Base-by-base conservation (phyloP, 2,329 filamentous ascomycete genomes). In the Microsporum audouinii region DNA sequence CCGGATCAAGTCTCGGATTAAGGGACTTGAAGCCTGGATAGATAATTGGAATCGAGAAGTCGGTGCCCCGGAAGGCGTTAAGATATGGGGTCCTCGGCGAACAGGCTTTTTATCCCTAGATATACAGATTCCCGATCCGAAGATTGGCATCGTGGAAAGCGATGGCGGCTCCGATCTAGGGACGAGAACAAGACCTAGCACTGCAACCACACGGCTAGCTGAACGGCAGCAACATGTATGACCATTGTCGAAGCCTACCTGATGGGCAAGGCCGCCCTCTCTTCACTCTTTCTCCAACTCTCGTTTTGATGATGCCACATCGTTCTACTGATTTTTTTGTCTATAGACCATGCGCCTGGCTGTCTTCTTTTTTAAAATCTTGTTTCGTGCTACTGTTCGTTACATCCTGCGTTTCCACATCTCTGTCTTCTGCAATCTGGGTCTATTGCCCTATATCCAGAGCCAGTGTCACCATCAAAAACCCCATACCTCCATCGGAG, bases 81-180 rank as follows among this genome's bases (percentile, higher is more conserved):
- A 82, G 71, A 84, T 96, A 59, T 85, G 96, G 66, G 82, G 88
- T 43, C 75, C 96, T 66, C 82, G 91, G 68, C 82, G 86, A 68
- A 95, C 91, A 43, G 92, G 89, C 0, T 96, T 96, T 73, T 86
- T 96, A 85, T 91, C 73, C 43, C 63, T 79, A 33, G 78, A 80
- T 64, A 78, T 80, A 41, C 77, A 80, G 65, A 78, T 80, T 36
- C 78, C 77, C 0, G 78, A 80, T 67, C 78, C 78, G 6, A 77
- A 79, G 64, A 72, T 79, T 14, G 74, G 76, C 53, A 71, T 78
- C 29, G 72, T 78, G 34, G 73, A 69, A 47, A 73, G 69, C 43
- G 73, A 75, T 47, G 70, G 64, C 2, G 66, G 66, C 14, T 76
- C 74, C 0, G 62, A 71, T 29, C 68, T 71, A 2, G 71, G 70